Conservation (phyloP, 106 monocot genomes). For the Alisma plantagoaquatica region DNA sequence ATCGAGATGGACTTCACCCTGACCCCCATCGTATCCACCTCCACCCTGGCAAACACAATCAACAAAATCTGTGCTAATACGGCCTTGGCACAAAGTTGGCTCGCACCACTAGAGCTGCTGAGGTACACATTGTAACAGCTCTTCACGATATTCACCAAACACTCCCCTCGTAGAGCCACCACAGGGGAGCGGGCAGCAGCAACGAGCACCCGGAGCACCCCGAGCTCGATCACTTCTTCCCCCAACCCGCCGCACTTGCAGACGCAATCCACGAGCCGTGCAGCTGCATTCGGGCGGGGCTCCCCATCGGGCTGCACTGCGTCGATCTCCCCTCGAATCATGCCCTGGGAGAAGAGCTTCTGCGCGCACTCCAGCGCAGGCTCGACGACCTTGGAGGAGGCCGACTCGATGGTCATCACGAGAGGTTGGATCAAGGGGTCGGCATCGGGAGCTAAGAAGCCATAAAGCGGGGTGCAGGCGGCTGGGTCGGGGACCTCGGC, state of each 20-base stretch:
- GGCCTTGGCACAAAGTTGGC: conserved; percentile 76
- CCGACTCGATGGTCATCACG: conserved; percentile 19
- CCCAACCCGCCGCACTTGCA: conserved; percentile 30
- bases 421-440: conserved; percentile 18
- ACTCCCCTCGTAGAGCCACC: conserved; percentile 45
- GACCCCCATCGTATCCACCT: conserved; percentile 42
- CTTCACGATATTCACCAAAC: conserved; percentile 63
- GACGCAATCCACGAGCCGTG: conserved; percentile 30
- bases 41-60: conserved; percentile 60
- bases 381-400: conserved; percentile 24
- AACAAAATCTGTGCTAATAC: conserved; percentile 61
- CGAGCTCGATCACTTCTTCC: conserved; percentile 69
- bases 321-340: conserved; percentile 17
- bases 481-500: conserved; percentile 16
- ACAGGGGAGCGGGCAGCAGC: conserved; percentile 55
- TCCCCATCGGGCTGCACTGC: not conserved
- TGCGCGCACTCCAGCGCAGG: conserved; percentile 34
- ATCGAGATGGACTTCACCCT: conserved; percentile 39
- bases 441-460: conserved; percentile 17
- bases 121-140: conserved; percentile 87
- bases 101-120: conserved; percentile 52
- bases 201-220: conserved; percentile 47
- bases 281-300: not conserved
- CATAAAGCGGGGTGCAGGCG: conserved; percentile 16
- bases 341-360: conserved; percentile 24